Percentiles rank a stretch among this genome's conserved stretches.
Conservation (phyloP, 2,329 filamentous ascomycete species). For the Tolypocladium tropicale region DNA sequence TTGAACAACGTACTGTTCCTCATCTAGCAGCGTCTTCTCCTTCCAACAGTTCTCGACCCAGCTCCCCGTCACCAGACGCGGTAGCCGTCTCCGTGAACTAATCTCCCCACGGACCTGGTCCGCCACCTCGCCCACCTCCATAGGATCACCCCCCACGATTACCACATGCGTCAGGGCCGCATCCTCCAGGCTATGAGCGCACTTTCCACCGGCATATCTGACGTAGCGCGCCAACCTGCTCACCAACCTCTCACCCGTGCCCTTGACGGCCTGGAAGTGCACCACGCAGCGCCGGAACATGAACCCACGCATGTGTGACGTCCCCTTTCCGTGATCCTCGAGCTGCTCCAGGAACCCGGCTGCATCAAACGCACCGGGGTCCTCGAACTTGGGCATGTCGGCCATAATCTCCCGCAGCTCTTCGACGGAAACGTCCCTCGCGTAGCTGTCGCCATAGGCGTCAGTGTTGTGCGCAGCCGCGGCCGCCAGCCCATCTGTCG, state of each 20-base stretch:
- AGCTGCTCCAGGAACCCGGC: constrained; percentile 42
- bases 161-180: constrained; percentile 62
- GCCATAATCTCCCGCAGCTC: constrained; percentile 48
- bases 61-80: constrained; percentile 54
- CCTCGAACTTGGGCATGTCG: constrained; percentile 39
- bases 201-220: constrained; percentile 56
- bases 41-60: constrained; percentile 80
- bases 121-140: constrained; percentile 24
- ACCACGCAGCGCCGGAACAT: constrained; percentile 41
- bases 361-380: constrained; percentile 29
- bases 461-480: constrained; percentile 58
- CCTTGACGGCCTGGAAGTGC: constrained; percentile 23
- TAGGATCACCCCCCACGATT: constrained; percentile 30
- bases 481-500: constrained; percentile 42
- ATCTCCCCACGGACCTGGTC: constrained; percentile 35
- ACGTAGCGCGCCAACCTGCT: constrained; percentile 46
- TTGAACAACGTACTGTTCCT: constrained; percentile 47
- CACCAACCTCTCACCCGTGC: constrained; percentile 19
- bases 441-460: constrained; percentile 72
- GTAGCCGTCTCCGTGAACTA: constrained; percentile 39
- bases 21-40: constrained; percentile 68
- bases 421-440: constrained; percentile 52
- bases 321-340: constrained; percentile 41
- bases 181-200: constrained; percentile 41
- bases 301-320: constrained; percentile 38